Conservation (phyloP, 108 stramenopile species). For the Heterococcus sp. region DNA sequence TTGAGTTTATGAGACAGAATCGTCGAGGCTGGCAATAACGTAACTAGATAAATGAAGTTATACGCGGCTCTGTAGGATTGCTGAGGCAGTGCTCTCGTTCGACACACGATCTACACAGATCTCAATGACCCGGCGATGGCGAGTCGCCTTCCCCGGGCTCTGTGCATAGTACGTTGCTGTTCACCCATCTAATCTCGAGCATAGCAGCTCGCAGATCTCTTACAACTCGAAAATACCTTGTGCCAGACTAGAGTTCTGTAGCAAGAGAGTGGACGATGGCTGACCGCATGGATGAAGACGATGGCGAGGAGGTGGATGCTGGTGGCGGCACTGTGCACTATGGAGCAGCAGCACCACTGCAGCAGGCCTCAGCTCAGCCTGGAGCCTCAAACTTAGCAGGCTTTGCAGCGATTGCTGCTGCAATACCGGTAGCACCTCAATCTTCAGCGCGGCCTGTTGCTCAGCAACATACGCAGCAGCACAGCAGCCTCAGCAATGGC, state of each 20-base stretch:
- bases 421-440: not conserved
- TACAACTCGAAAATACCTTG: too few relatives aligned
- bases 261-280: too few relatives aligned
- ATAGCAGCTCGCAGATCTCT: too few relatives aligned
- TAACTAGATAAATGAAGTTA: too few relatives aligned
- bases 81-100: too few relatives aligned
- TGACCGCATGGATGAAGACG: not conserved
- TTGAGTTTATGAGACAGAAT: too few relatives aligned
- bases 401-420: not conserved
- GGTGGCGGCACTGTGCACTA: not conserved
- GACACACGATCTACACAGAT: not conserved
- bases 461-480: not conserved
- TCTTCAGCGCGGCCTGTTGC: not conserved
- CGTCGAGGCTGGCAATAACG: too few relatives aligned
- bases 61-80: too few relatives aligned
- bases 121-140: not conserved
- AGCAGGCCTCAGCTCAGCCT: not conserved
- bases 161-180: not conserved
- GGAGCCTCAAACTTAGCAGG: not conserved
- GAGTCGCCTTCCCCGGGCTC: not conserved
- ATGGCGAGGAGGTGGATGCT: not conserved
- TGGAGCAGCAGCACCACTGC: not conserved
- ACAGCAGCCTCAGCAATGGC: not conserved
- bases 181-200: too few relatives aligned
- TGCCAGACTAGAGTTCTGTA: too few relatives aligned